Evolutionary conservation across 305 asterid species (phyloP), one percentile per base, ranked within the genome.

Genomic region (Withania somnifera): DNA sequence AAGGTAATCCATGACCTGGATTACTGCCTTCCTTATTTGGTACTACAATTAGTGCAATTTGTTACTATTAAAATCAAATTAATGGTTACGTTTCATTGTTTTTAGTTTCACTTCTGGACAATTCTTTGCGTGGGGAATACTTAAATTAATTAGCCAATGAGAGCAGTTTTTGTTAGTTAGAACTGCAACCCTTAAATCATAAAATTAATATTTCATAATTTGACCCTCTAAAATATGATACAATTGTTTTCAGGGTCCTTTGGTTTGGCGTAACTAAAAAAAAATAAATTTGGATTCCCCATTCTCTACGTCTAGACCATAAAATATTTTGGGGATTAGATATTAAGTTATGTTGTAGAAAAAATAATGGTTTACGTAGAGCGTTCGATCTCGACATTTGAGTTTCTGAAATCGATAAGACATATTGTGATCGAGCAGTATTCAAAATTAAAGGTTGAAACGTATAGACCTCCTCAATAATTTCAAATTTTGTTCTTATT

Each of bases 141-240:
- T 5, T 75, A 75, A 50, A 75, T 75, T 75, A 75, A 75, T 51
- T 50, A 51, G 63, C 80, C 80, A 47, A 75, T 47, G 17, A 17
- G 19, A 28, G 63, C 63, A 75, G 80, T 51, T 75, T 51, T 75
- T 52, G 60, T 75, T 75, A 17, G 63, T 75, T 75, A 75, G 63
- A 75, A 75, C 30, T 75, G 80, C 63, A 75, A 75, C 63, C 7
- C 14, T 26, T 47, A 26, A 14, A 73, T 26, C 61, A 30, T 28
- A 50, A 26, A 73, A 75, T 75, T 50, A 53, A 75, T 6, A 75
- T 75, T 17, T 32, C 73, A 63, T 63, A 63, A 30, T 32, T 30
- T 36, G 80, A 28, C 28, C 17, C 63, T 75, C 80, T 28, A 50
- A 17, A 26, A 5, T 50, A 75, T 14, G 13, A 9, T 40, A 50